These are phyloP conservation scores for Salix koriyanagi DNA, from an alignment of 345 rosid genomes.

Conservation along the genomic window DNA sequence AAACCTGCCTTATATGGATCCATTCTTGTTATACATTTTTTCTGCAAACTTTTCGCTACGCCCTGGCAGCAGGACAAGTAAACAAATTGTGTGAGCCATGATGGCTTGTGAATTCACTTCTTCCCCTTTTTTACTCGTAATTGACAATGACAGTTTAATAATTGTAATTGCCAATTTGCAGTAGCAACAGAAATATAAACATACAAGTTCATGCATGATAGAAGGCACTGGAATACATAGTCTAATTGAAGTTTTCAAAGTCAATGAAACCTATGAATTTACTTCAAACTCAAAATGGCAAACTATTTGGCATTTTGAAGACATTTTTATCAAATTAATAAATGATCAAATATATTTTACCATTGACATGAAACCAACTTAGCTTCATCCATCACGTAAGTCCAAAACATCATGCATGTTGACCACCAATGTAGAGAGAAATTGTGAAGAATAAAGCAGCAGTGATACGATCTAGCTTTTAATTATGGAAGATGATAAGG, in stretches of 20 bases:
- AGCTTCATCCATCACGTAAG: background rate
- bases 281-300: too few species aligned
- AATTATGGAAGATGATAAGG: background rate
- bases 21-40: slow-evolving; percentile 18
- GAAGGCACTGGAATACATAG: too few species aligned
- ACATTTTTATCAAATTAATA: too few species aligned
- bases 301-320: too few species aligned
- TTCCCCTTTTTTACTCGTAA: background rate
- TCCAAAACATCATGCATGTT: background rate
- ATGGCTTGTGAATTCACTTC: background rate
- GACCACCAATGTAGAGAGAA: background rate
- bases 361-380: background rate
- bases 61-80: slow-evolving; percentile 36
- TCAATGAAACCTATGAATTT: too few species aligned
- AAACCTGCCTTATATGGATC: slow-evolving; percentile 19
- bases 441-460: background rate
- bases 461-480: background rate
- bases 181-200: background rate
- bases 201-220: too few species aligned
- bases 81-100: background rate
- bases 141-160: background rate
- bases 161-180: background rate
- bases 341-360: background rate
- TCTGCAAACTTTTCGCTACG: slow-evolving; percentile 47
- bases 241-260: too few species aligned